These are phyloP conservation scores for Neckera pumila DNA, from an alignment of 225 moss, liverwort and hornwort genomes.

Conservation along the genomic window DNA sequence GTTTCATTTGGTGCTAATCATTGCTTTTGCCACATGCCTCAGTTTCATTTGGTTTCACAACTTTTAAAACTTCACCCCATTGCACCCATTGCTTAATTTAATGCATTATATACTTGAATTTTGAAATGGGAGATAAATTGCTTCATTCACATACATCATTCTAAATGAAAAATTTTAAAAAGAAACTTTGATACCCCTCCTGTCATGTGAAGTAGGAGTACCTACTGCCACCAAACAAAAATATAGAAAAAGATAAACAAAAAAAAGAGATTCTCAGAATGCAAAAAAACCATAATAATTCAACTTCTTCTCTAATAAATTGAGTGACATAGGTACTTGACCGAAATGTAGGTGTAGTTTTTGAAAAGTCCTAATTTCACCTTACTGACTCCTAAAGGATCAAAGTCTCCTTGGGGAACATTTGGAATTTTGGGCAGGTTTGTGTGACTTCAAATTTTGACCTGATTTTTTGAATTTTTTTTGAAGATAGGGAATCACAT, in stretches of 20 bases:
- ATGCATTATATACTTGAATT: not conserved
- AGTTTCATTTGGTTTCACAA: not conserved
- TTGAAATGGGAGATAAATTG: not conserved
- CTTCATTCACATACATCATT: not conserved
- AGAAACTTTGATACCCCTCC: accelerated
- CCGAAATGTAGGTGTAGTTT: not conserved
- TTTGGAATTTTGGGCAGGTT: too few relatives aligned
- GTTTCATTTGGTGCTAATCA: not conserved
- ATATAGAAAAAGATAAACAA: accelerated
- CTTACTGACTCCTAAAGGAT: too few relatives aligned
- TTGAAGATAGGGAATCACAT: too few relatives aligned
- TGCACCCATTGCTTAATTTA: not conserved
- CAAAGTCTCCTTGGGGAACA: too few relatives aligned
- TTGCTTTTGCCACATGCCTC: not conserved
- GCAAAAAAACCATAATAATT: not conserved
- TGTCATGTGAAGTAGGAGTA: not conserved
- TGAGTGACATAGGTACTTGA: too few relatives aligned
- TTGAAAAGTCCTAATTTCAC: not conserved
- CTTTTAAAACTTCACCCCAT: not conserved
- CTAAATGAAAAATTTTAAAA: accelerated
- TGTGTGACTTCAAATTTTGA: too few relatives aligned
- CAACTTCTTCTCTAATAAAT: accelerated
- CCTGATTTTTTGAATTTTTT: too few relatives aligned
- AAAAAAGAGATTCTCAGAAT: not conserved
- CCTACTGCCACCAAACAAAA: accelerated